phyloP scores from a whole-genome alignment of 805 yeast species.

The Vanderwaltozyma tropicalis region DNA sequence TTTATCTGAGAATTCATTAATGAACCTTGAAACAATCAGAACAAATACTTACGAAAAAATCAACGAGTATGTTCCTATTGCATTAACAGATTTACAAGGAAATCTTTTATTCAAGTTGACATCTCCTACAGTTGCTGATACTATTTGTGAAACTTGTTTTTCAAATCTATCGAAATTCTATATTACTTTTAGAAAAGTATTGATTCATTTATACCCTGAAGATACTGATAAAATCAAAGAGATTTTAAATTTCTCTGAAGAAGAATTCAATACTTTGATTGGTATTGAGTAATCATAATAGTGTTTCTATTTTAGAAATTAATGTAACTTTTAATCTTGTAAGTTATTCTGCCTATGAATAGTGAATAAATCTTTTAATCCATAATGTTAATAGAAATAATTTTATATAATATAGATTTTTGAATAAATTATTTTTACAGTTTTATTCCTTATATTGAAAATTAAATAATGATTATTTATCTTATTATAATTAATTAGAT shows the following conservation, averaged over 20 bases:
- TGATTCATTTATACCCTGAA: slow-evolving; percentile 28
- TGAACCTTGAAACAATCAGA: slow-evolving; percentile 36
- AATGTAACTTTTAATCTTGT: too few species aligned
- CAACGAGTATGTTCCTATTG: slow-evolving; percentile 39
- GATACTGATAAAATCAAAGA: slow-evolving; percentile 9
- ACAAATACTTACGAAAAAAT: slow-evolving; percentile 36
- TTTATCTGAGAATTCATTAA: slow-evolving; percentile 45
- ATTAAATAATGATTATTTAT: background rate
- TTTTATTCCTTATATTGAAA: background rate
- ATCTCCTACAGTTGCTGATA: slow-evolving; percentile 52
- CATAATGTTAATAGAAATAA: too few species aligned
- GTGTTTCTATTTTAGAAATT: background rate
- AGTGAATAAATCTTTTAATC: too few species aligned
- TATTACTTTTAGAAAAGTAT: slow-evolving; percentile 28
- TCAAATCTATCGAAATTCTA: slow-evolving; percentile 37
- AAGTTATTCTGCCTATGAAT: too few species aligned
- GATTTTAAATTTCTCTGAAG: slow-evolving; percentile 20
- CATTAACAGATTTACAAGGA: slow-evolving; percentile 50
- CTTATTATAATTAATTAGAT: too few species aligned
- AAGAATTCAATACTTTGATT: slow-evolving; percentile 57
- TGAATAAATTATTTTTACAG: background rate
- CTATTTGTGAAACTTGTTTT: slow-evolving; percentile 42
- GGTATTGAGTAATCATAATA: slow-evolving; percentile 42
- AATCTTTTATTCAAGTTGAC: slow-evolving; percentile 45
- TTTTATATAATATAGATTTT: background rate